These are phyloP conservation scores for Amanita molliuscula DNA, from an alignment of 768 basidiomycete species.

Conservation along the genomic window DNA sequence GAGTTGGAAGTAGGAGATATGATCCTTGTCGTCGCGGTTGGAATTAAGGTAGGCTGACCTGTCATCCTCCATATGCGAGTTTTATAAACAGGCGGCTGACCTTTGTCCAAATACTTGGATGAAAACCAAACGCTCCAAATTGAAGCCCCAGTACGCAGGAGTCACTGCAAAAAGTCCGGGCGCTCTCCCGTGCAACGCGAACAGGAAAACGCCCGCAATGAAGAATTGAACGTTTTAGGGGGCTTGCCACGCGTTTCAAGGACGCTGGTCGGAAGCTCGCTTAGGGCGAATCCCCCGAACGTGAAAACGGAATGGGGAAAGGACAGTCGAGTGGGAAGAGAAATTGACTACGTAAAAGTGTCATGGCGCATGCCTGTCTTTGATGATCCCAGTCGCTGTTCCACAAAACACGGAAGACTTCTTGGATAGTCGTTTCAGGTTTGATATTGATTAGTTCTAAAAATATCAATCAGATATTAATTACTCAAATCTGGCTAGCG, in stretches of 20 bases:
- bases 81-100: neutral
- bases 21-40: neutral
- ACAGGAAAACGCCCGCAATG: neutral
- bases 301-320: neutral
- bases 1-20: neutral
- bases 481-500: neutral
- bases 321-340: neutral
- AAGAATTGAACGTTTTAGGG: neutral
- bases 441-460: too few species aligned
- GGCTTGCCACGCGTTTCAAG: neutral
- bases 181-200: neutral
- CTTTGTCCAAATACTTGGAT: neutral
- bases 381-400: neutral
- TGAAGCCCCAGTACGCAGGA: neutral
- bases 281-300: neutral
- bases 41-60: neutral
- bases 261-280: neutral
- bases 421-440: too few species aligned
- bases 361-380: neutral
- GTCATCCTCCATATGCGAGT: neutral
- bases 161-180: too few species aligned
- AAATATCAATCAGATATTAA: neutral
- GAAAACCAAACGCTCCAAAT: neutral
- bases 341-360: neutral
- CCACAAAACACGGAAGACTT: too few species aligned